phyloP scores from a whole-genome alignment of 352 stramenopile species.

The Pythium coloratum region DNA sequence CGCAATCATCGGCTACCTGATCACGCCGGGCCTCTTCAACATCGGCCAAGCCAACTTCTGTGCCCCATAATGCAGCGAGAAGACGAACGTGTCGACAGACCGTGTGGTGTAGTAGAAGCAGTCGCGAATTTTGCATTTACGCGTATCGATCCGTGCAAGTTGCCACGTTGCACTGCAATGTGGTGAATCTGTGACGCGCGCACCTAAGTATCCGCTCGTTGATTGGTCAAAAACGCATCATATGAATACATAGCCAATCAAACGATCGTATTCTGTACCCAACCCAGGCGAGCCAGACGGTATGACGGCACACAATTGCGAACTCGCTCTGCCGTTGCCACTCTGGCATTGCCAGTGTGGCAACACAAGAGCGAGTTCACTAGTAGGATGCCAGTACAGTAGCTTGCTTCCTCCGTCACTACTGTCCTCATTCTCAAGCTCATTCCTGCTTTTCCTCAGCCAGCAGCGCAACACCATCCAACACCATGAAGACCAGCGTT shows the following conservation, averaged over 20 bases:
- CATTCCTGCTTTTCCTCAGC: not conserved
- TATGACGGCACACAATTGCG: not conserved
- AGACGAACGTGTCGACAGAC: not conserved
- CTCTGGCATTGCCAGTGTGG: too few species aligned
- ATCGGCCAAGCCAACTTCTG: constrained; percentile 61
- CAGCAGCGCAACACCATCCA: not conserved
- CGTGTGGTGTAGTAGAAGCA: not conserved
- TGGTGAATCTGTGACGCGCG: constrained; percentile 3
- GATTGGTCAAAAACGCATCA: not conserved
- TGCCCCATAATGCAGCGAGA: constrained; percentile 13
- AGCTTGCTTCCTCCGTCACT: too few species aligned
- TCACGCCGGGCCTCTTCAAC: constrained; percentile 49
- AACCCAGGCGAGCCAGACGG: not conserved
- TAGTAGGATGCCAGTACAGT: too few species aligned
- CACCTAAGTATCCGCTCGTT: not conserved
- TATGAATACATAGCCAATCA: not conserved
- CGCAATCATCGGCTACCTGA: constrained; percentile 48
- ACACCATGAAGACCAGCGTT: not conserved
- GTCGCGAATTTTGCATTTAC: too few species aligned
- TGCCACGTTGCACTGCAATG: too few species aligned
- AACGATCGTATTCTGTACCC: not conserved
- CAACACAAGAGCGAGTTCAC: too few species aligned
- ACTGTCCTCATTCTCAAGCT: too few species aligned
- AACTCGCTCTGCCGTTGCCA: not conserved
- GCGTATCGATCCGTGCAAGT: too few species aligned